Percentiles rank a stretch among this genome's conserved stretches.
Conservation (phyloP, 176 grass and related monocot species). For the Raddia guianensis region DNA sequence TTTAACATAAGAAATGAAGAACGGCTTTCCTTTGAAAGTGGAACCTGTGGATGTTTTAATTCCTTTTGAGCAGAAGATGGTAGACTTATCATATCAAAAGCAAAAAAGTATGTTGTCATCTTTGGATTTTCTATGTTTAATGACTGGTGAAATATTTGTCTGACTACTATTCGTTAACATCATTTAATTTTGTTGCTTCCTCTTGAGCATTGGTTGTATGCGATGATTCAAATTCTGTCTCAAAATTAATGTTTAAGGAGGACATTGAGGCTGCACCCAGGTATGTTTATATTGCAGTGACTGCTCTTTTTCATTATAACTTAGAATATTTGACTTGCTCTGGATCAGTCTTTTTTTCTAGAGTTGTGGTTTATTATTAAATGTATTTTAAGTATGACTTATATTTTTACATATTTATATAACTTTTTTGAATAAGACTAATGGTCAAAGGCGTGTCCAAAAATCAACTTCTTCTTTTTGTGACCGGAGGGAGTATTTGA, state of each 20-base stretch:
- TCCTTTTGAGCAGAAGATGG: conserved; percentile 49
- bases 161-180: conserved; percentile 12
- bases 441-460: too few species aligned
- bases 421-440: too few species aligned
- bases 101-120: conserved; percentile 43
- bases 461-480: too few species aligned
- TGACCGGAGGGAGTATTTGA: too few species aligned
- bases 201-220: conserved; percentile 35
- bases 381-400: too few species aligned
- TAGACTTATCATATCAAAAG: conserved; percentile 39
- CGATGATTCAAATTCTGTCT: conserved; percentile 46
- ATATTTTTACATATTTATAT: too few species aligned
- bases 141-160: not conserved
- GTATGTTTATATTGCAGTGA: conserved; percentile 25
- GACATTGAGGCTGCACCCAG: conserved; percentile 46
- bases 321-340: not conserved
- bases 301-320: conserved; percentile 9
- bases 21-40: conserved; percentile 53
- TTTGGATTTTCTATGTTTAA: conserved; percentile 25
- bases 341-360: conserved; percentile 23
- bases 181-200: conserved; percentile 20
- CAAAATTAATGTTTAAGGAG: conserved; percentile 61
- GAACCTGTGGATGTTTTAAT: conserved; percentile 40
- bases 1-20: conserved; percentile 45
- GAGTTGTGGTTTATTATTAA: too few species aligned